A percentile compares a stretch with the other conserved stretches of the same genome.
Conservation (phyloP, 2,329 filamentous ascomycete genomes). For the Neonectria ditissima region DNA sequence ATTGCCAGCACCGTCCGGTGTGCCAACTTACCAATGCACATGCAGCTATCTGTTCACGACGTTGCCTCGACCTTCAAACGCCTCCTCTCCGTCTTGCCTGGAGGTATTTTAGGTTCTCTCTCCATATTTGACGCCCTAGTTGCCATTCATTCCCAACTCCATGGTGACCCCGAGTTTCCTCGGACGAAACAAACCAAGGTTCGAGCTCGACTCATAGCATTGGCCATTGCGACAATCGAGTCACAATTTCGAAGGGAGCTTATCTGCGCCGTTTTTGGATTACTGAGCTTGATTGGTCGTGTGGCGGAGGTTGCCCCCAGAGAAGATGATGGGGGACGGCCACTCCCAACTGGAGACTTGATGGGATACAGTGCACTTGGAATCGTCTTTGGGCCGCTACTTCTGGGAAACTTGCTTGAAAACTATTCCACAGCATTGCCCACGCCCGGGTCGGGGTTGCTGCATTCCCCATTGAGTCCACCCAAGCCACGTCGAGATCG, state of each 20-base stretch:
- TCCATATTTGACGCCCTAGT: slow-evolving; percentile 72
- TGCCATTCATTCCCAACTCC: slow-evolving; percentile 68
- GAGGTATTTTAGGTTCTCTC: slow-evolving; percentile 74
- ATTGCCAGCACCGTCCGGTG: slow-evolving; percentile 69
- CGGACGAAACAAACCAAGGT: slow-evolving; percentile 67
- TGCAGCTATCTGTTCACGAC: slow-evolving; percentile 71
- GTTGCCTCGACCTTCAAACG: slow-evolving; percentile 76
- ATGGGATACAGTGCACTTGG: slow-evolving; percentile 75
- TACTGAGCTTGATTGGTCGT: slow-evolving; percentile 71
- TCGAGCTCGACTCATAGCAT: slow-evolving; percentile 73
- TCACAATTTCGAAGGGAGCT: slow-evolving; percentile 72
- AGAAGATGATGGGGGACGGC: slow-evolving; percentile 63
- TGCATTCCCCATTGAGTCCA: slow-evolving; percentile 58
- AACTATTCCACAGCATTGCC: slow-evolving; percentile 62
- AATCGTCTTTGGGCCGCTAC: slow-evolving; percentile 73
- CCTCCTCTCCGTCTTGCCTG: slow-evolving; percentile 71
- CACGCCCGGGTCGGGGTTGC: slow-evolving; percentile 54
- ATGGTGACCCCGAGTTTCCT: slow-evolving; percentile 62
- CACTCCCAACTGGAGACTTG: slow-evolving; percentile 66
- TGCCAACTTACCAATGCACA: slow-evolving; percentile 70
- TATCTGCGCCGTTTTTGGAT: slow-evolving; percentile 75
- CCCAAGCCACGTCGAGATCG: slow-evolving; percentile 52
- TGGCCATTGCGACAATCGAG: slow-evolving; percentile 70
- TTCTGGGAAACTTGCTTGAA: slow-evolving; percentile 69
- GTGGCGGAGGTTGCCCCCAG: slow-evolving; percentile 65